A percentile compares a stretch with the other conserved stretches of the same genome.
These are phyloP conservation scores for Wickerhamiella sergipiensis DNA, from an alignment of 805 yeast species.

Conservation along the genomic window DNA sequence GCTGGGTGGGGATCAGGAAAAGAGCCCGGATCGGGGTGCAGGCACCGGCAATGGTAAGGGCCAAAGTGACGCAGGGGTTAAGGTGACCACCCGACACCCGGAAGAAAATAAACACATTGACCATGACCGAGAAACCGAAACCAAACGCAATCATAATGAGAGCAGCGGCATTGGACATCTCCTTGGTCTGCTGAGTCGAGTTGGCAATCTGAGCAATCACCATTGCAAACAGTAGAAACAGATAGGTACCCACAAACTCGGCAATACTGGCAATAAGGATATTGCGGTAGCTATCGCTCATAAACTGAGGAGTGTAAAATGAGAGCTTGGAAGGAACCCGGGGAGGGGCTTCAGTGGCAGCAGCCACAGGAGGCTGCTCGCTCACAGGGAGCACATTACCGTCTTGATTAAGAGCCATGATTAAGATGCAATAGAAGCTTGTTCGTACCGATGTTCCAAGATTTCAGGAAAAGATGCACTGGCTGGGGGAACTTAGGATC, in stretches of 20 bases:
- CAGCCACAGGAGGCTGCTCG: background rate
- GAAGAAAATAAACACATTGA: slow-evolving; percentile 37
- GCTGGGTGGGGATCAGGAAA: slow-evolving; percentile 51
- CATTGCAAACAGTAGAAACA: slow-evolving; percentile 70
- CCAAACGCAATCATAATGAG: slow-evolving; percentile 54
- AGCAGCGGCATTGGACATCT: slow-evolving; percentile 39
- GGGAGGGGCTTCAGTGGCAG: background rate
- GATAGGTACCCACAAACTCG: slow-evolving; percentile 76
- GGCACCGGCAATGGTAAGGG: slow-evolving; percentile 60
- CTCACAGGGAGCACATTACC: background rate
- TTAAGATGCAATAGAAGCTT: background rate
- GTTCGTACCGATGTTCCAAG: background rate
- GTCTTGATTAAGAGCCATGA: background rate
- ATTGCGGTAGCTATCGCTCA: background rate
- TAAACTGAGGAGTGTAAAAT: background rate
- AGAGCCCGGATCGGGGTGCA: slow-evolving; percentile 59
- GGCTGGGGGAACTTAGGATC: background rate
- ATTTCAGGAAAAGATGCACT: background rate
- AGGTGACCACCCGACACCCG: slow-evolving; percentile 81
- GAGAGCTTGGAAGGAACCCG: background rate
- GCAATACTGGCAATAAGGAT: background rate
- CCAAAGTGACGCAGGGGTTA: slow-evolving; percentile 76
- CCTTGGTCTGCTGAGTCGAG: slow-evolving; percentile 27
- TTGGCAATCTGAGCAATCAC: slow-evolving; percentile 77
- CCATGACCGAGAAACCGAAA: slow-evolving; percentile 11